phyloP scores from a whole-genome alignment of 2,329 filamentous ascomycete species.

The Aspergillus sp. region DNA sequence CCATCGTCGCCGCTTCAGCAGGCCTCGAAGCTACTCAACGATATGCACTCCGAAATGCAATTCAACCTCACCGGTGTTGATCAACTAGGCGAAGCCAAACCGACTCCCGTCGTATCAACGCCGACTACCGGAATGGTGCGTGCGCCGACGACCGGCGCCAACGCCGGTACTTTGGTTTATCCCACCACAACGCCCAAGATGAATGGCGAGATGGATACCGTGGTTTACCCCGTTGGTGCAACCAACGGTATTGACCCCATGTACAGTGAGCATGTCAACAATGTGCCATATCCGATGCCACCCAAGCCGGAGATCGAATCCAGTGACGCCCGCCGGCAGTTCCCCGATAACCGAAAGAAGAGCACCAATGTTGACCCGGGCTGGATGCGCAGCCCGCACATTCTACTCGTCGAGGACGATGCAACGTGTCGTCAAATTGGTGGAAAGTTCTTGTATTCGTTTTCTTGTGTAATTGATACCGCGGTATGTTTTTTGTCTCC shows the following conservation, averaged over 20 bases:
- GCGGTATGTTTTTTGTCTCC: constrained; percentile 45
- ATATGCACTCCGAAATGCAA: constrained; percentile 59
- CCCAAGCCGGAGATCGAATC: constrained; percentile 52
- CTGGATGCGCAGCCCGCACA: constrained; percentile 64
- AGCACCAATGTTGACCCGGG: constrained; percentile 56
- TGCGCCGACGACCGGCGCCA: constrained; percentile 42
- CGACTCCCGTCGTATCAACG: constrained; percentile 50
- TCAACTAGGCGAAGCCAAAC: constrained; percentile 55
- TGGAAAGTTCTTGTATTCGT: constrained; percentile 60
- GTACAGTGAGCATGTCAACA: constrained; percentile 88
- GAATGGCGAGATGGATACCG: constrained; percentile 55
- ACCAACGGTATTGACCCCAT: constrained; percentile 92
- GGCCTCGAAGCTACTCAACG: constrained; percentile 58
- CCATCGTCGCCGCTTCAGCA: constrained; percentile 63
- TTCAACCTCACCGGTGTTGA: constrained; percentile 59
- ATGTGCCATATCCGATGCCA: constrained; percentile 78
- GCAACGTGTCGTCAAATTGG: constrained; percentile 61
- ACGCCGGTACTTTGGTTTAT: constrained; percentile 43
- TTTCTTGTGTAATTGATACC: constrained; percentile 57
- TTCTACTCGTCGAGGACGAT: constrained; percentile 83
- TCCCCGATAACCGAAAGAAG: constrained; percentile 53
- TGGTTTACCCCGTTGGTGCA: constrained; percentile 86
- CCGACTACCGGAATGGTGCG: constrained; percentile 43
- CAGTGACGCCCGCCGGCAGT: constrained; percentile 41
- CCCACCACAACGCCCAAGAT: constrained; percentile 29